Evolutionary conservation across 768 basidiomycete species (phyloP), one percentile per base, ranked within the genome.

Genomic region (Hygrophoropsis aurantiaca): DNA sequence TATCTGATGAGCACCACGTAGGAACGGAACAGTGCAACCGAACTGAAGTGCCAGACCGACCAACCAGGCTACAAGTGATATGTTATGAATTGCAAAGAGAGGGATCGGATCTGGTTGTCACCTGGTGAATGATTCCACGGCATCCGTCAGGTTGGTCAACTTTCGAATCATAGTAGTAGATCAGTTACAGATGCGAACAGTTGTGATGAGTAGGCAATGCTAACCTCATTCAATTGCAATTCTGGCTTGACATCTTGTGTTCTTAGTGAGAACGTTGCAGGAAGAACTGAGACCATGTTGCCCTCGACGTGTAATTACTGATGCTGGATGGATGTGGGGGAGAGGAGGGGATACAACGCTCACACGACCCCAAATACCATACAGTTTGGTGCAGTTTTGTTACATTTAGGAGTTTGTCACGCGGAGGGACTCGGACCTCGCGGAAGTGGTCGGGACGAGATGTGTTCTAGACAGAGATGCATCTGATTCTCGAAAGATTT

Each of bases 1-100:
- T 76, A 54, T 81, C 76, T 5, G 77, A 75, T 11, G 79, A 69
- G 21, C 72, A 75, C 78, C 82, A 85, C 23, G 83, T 87, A 1
- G 85, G 85, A 33, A 87, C 72, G 15, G 79, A 79, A 65, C 85
- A 86, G 45, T 81, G 74, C 30, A 87, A 69, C 19, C 79, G 74
- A 30, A 86, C 69, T 19, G 77, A 66, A 49, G 58, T 69, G 23
- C 78, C 75, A 15, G 78, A 75, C 46, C 68, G 67, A 33, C 74
- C 54, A 39, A 80, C 68, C 45, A 82, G 64, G 52, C 82, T 85
- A 50, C 24, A 27, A 20, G 26, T 18, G 30, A 27, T 20, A 11
- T 18, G 11, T 8, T 16, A 25, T 32, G 23, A 44, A 43, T 10
- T 13, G 20, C 23, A 13, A 26, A 66, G 7, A 30, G 7, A 13